A percentile compares a stretch with the other conserved stretches of the same genome.
These are phyloP conservation scores for Macrotyloma uniflorum DNA, from an alignment of 306 rosid species.

Conservation along the genomic window DNA sequence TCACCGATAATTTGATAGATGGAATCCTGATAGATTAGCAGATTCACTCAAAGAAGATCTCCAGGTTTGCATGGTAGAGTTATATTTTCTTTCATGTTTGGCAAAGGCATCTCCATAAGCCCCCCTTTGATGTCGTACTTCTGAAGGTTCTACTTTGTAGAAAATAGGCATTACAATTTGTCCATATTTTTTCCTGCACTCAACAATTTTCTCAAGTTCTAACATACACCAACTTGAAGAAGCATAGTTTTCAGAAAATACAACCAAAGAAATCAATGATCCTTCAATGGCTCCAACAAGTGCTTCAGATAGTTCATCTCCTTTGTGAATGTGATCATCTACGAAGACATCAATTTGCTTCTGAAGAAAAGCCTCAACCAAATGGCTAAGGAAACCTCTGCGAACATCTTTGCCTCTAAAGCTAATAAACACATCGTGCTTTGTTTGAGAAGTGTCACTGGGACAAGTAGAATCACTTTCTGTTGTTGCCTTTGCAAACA, in stretches of 20 bases:
- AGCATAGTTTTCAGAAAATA: slow-evolving; percentile 14
- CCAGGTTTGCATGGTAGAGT: background rate
- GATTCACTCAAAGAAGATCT: background rate
- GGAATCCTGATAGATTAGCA: background rate
- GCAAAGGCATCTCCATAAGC: background rate
- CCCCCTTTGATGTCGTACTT: background rate
- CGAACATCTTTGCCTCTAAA: slow-evolving; percentile 25
- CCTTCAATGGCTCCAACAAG: slow-evolving; percentile 8
- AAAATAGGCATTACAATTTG: slow-evolving; percentile 17
- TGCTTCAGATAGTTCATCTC: background rate
- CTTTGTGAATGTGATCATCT: background rate
- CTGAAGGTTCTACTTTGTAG: background rate
- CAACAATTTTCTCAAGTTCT: slow-evolving; percentile 23
- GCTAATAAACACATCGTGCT: slow-evolving; percentile 29
- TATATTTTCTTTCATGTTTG: background rate
- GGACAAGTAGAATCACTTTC: background rate
- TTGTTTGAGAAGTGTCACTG: background rate
- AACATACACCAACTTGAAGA: slow-evolving; percentile 21
- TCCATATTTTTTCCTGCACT: background rate
- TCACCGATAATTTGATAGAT: background rate
- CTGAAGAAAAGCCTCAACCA: background rate
- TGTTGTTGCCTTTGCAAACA: background rate
- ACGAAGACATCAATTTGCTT: background rate
- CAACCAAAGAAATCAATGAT: background rate
- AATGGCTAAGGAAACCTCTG: background rate